Evolutionary conservation across 2,329 filamentous ascomycete genomes (phyloP), one percentile per base, ranked within the genome.

Genomic region (Blumeriella jaapii): DNA sequence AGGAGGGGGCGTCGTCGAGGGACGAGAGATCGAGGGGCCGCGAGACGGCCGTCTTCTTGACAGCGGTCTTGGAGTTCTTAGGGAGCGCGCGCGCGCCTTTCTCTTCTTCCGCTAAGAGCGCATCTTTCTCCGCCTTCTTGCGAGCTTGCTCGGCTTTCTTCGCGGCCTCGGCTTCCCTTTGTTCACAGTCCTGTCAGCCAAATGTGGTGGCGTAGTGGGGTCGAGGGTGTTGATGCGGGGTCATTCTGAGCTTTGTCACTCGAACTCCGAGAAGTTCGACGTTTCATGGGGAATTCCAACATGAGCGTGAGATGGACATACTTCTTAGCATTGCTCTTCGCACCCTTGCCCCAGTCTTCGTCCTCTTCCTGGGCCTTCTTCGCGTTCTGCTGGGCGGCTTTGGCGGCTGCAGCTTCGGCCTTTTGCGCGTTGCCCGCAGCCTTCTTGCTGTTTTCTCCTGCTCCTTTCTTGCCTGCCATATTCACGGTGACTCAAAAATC

Each of bases 51-150:
- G 81, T 82, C 60, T 82, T 82, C 31, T 68, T 64, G 8, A n/a
- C n/a, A n/a, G 79, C 77, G 5, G 68, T 62, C 60, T 83, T 82
- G 39, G 69, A 61, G 56, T 80, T 81, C 59, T 82, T 82, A 29
- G 69, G 65, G 11, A 78, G 75, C 3, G 70, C 62, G 59, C 82
- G 80, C 40, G 69, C 63, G 48, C 79, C 78, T 61, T 84, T 85
- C 55, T 95, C 89, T 61, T 98, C 91, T 55, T 82, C 86, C 38
- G 76, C 78, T 23, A 86, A 63, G 15, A 87, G 64, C 8, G 87
- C 84, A 2, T 93, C 87, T 31, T 81, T 81, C 58, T 96, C 91
- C 33, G 87, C 89, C 63, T 94, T 96, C 63, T 94, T 93, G 38
- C 79, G 76, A 2, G 82, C 78, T 31, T 81, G 82, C 35, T 87